phyloP scores from a whole-genome alignment of 129 eudicot species.

The Artemisia argyi region DNA sequence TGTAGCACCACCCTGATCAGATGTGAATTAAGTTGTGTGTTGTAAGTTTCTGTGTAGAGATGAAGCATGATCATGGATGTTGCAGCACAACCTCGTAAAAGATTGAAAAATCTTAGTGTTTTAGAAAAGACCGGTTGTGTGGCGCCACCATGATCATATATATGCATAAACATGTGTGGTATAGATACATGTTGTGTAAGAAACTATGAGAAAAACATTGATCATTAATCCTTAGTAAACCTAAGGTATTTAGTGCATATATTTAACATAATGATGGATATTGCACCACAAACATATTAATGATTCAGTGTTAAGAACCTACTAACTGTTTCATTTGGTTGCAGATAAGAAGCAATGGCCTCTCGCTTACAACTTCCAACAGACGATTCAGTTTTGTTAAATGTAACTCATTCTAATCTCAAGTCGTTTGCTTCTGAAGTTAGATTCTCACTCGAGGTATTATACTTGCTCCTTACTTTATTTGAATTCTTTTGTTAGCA shows the following conservation, averaged over 20 bases:
- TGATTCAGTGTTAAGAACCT: neutral
- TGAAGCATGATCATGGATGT: neutral
- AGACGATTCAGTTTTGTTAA: slow-evolving; percentile 73
- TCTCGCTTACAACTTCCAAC: slow-evolving; percentile 64
- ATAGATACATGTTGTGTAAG: slow-evolving; percentile 16
- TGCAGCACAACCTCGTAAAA: neutral
- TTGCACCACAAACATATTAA: too few species aligned
- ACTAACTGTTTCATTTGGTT: slow-evolving; percentile 9
- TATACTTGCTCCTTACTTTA: slow-evolving; percentile 3
- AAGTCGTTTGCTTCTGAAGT: slow-evolving; percentile 72
- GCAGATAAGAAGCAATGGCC: slow-evolving; percentile 49
- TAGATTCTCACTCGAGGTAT: slow-evolving; percentile 83
- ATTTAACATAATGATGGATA: neutral
- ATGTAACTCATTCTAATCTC: slow-evolving; percentile 80
- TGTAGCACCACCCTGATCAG: neutral
- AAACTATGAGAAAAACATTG: neutral
- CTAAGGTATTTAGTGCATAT: neutral
- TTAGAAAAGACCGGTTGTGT: too few species aligned
- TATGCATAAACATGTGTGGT: neutral
- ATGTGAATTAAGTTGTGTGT: neutral
- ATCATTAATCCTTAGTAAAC: neutral
- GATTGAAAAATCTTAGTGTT: too few species aligned
- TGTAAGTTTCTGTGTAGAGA: neutral
- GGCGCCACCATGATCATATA: too few species aligned
- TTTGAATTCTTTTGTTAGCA: neutral